These are phyloP conservation scores for Tolypocladium nubicola DNA, from an alignment of 2,329 filamentous ascomycete species.

Conservation along the genomic window DNA sequence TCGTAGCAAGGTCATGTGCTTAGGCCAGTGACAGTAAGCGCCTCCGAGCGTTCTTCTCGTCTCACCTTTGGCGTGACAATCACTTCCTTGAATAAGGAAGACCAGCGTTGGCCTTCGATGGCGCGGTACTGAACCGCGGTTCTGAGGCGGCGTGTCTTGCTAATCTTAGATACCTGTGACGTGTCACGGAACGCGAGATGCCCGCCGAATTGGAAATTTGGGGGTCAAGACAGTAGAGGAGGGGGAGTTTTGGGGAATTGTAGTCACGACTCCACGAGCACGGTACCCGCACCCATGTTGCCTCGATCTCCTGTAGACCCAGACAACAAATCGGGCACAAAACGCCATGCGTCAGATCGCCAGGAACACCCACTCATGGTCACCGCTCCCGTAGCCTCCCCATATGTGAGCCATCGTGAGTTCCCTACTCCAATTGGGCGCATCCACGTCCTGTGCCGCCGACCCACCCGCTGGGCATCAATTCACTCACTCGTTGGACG, in stretches of 20 bases:
- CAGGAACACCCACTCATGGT: not conserved
- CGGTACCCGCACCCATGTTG: too few species aligned
- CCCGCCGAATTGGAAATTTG: too few species aligned
- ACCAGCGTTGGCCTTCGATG: too few species aligned
- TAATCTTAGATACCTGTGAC: too few species aligned
- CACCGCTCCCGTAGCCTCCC: not conserved
- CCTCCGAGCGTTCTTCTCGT: not conserved
- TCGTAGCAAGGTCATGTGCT: not conserved
- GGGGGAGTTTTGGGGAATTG: too few species aligned
- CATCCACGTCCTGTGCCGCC: conserved; percentile 14
- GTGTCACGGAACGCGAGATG: too few species aligned
- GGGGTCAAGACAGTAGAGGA: too few species aligned
- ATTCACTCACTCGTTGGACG: conserved; percentile 3
- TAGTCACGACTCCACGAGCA: too few species aligned
- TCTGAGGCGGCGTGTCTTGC: too few species aligned
- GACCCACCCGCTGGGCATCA: conserved; percentile 15
- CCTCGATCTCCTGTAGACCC: not conserved
- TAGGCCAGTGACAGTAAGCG: not conserved
- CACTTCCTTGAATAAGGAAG: not conserved
- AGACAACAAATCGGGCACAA: not conserved
- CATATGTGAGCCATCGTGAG: not conserved
- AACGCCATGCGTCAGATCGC: not conserved
- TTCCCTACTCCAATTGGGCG: conserved; percentile 12
- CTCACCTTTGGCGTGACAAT: not conserved
- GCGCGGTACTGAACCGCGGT: too few species aligned